Evolutionary conservation across 1,139 yeast genomes (phyloP).

Genomic region (Sugiyamaella neomexicana): DNA sequence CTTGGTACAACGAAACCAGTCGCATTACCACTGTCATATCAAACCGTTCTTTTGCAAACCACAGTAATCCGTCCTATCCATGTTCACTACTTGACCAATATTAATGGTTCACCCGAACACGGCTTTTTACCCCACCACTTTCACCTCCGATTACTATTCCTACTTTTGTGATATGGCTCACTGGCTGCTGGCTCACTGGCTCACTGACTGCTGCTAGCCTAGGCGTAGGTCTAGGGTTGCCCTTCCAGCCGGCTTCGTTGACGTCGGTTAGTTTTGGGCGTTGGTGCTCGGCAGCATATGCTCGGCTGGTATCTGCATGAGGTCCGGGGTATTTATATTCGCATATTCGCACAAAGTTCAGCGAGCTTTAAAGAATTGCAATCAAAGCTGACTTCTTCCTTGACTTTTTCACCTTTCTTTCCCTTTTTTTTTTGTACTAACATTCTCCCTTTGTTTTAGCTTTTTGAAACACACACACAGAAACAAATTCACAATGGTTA

Average conservation of each 20-base stretch:
- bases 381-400: background rate
- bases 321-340: background rate
- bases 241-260: too few species aligned
- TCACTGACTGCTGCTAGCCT: background rate
- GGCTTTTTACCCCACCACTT: too few species aligned
- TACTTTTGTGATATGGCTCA: background rate
- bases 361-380: too few species aligned
- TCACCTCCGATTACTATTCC: too few species aligned
- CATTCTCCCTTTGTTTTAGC: background rate
- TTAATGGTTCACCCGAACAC: too few species aligned
- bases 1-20: too few species aligned
- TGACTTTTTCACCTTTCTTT: background rate
- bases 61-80: too few species aligned
- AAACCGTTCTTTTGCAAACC: too few species aligned
- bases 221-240: background rate
- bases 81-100: too few species aligned
- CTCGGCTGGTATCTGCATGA: background rate
- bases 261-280: too few species aligned
- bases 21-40: too few species aligned
- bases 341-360: background rate
- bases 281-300: background rate
- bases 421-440: background rate
- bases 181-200: background rate
- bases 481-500: slow-evolving; percentile 27
- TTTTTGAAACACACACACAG: background rate